Evolutionary conservation across 768 basidiomycete genomes (phyloP).

Genomic region (Amanita brunnescens): DNA sequence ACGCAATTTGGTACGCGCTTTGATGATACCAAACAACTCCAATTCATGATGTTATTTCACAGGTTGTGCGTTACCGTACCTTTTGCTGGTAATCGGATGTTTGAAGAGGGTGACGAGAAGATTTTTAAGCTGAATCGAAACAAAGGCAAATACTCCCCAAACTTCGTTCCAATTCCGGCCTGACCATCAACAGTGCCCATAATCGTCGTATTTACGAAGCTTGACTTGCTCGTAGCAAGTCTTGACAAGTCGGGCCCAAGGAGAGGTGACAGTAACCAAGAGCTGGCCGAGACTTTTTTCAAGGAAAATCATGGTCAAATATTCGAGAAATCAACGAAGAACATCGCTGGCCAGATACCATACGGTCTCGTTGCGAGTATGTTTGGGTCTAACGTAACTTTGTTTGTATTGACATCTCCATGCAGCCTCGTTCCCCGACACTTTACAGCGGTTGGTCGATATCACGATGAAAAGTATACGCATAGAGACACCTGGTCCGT

Average conservation of each 20-base stretch:
- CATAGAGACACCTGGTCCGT: neutral
- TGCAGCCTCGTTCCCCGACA: neutral
- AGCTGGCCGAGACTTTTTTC: neutral
- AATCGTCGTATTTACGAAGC: constrained; percentile 25
- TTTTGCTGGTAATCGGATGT: constrained; percentile 11
- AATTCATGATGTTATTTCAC: neutral
- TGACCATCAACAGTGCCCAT: constrained; percentile 16
- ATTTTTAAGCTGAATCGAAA: constrained; percentile 12
- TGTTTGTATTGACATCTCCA: neutral
- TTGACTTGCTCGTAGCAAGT: constrained; percentile 16
- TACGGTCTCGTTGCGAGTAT: neutral
- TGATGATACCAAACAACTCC: neutral
- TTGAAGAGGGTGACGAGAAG: constrained; percentile 17
- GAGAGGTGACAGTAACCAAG: neutral
- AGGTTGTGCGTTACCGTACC: constrained; percentile 22
- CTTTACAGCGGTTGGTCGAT: neutral
- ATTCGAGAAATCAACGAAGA: neutral
- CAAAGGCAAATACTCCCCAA: constrained; percentile 3
- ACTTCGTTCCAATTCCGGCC: neutral
- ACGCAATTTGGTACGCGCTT: constrained; percentile 20
- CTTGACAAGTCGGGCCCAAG: neutral
- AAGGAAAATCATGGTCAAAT: neutral
- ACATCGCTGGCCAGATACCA: neutral
- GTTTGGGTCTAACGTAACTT: neutral
- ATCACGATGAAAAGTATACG: neutral